Evolutionary conservation across 164 flowering plant species (phyloP).

Genomic region (Amborella trichopoda): DNA sequence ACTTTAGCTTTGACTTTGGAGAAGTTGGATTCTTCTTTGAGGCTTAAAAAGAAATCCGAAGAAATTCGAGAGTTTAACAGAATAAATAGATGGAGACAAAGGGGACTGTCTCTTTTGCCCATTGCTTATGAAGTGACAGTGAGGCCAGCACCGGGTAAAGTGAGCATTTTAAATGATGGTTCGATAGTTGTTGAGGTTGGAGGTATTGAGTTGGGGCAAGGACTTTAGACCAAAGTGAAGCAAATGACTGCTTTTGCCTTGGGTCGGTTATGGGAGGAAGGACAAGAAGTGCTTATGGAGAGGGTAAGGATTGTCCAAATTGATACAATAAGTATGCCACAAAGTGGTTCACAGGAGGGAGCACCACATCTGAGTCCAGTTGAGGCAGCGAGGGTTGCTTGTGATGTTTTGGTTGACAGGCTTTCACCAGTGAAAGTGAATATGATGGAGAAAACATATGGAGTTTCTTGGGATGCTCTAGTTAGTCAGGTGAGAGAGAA

Average conservation of each 20-base stretch:
- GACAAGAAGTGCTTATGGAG: constrained; percentile 37
- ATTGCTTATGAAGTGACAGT: constrained; percentile 34
- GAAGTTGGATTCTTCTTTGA: constrained; percentile 39
- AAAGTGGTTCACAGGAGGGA: constrained; percentile 84
- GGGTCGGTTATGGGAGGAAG: constrained; percentile 33
- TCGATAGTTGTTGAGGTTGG: constrained; percentile 91
- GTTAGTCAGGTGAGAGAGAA: constrained; percentile 56
- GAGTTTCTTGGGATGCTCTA: constrained; percentile 50
- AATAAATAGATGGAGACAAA: constrained; percentile 48
- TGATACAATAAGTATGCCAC: constrained; percentile 75
- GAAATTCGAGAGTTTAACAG: constrained; percentile 39
- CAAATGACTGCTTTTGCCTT: constrained; percentile 86
- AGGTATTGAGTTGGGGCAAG: constrained; percentile 88
- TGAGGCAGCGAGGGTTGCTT: constrained; percentile 72
- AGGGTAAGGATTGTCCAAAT: constrained; percentile 67
- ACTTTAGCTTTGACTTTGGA: constrained; percentile 63
- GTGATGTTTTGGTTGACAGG: constrained; percentile 62
- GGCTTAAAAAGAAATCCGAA: constrained; percentile 28
- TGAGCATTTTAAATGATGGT: constrained; percentile 74
- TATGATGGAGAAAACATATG: constrained; percentile 36
- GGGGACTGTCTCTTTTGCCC: constrained; percentile 77
- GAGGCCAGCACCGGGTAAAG: constrained; percentile 75
- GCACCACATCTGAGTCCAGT: constrained; percentile 84
- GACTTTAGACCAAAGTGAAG: constrained; percentile 90
- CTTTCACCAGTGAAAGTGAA: constrained; percentile 39